phyloP scores from a whole-genome alignment of 2,329 filamentous ascomycete genomes.

The Trichophyton simii region DNA sequence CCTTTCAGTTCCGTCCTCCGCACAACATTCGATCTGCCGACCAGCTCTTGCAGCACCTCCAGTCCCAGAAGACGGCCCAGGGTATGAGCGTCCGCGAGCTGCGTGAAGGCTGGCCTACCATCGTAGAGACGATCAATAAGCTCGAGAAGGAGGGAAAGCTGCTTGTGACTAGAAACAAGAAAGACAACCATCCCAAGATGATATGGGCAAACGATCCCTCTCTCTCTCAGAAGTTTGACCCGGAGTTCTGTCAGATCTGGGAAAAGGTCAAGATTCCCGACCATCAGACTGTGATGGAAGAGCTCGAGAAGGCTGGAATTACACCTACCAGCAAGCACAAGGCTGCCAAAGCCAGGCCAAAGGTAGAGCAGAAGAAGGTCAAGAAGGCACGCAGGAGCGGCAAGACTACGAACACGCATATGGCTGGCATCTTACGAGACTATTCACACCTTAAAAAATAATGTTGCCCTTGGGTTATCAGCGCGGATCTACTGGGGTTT shows the following conservation, averaged over 20 bases:
- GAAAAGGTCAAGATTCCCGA: slow-evolving; percentile 64
- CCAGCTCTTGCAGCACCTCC: slow-evolving; percentile 67
- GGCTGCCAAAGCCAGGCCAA: slow-evolving; percentile 44
- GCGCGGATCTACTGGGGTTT: background rate
- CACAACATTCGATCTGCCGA: slow-evolving; percentile 70
- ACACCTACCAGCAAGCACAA: slow-evolving; percentile 77
- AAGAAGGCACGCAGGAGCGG: slow-evolving; percentile 62
- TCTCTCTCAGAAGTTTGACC: slow-evolving; percentile 61
- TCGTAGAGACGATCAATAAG: slow-evolving; percentile 61
- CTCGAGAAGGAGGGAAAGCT: slow-evolving; percentile 69
- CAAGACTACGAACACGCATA: slow-evolving; percentile 79
- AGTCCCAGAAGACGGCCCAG: slow-evolving; percentile 66
- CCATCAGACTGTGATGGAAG: slow-evolving; percentile 61
- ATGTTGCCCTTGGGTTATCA: background rate
- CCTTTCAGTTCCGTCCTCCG: slow-evolving; percentile 71
- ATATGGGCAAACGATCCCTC: slow-evolving; percentile 82
- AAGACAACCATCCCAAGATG: slow-evolving; percentile 73
- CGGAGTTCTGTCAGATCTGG: slow-evolving; percentile 77
- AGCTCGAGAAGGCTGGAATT: slow-evolving; percentile 63
- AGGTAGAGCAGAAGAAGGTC: slow-evolving; percentile 54
- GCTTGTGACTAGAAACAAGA: slow-evolving; percentile 79
- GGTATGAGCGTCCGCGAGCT: slow-evolving; percentile 78
- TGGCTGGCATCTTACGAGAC: slow-evolving; percentile 69
- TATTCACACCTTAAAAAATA: slow-evolving; percentile 40
- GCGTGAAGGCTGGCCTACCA: slow-evolving; percentile 89